phyloP scores from a whole-genome alignment of 2,329 filamentous ascomycete genomes.

The Colletotrichum kahawae region DNA sequence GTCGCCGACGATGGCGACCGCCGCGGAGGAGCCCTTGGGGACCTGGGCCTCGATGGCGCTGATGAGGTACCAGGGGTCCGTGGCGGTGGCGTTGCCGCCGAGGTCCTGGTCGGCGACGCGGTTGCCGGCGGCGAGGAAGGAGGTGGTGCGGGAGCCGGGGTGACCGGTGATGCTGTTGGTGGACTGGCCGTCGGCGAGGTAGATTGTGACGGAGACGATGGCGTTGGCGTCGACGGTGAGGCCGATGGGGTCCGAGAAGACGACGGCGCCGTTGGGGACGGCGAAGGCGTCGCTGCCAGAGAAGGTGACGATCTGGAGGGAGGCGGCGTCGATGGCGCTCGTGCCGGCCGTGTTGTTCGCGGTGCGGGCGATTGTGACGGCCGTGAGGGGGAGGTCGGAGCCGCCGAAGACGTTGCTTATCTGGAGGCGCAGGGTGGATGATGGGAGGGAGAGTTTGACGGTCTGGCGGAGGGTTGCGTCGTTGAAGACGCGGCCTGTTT shows the following conservation, averaged over 20 bases:
- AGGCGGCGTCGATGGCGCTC: constrained; percentile 49
- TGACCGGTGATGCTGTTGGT: constrained; percentile 63
- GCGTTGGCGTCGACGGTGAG: constrained; percentile 52
- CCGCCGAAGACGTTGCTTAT: constrained; percentile 67
- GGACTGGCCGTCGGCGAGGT: constrained; percentile 59
- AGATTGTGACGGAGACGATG: constrained; percentile 61
- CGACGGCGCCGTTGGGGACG: constrained; percentile 59
- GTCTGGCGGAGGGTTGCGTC: constrained; percentile 69
- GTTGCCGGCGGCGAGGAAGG: constrained; percentile 59
- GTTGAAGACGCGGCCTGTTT: constrained; percentile 54
- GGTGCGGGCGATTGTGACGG: constrained; percentile 60
- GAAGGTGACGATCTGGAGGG: constrained; percentile 59
- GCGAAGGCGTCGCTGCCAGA: constrained; percentile 53
- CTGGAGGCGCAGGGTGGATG: constrained; percentile 60
- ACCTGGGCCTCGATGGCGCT: constrained; percentile 61
- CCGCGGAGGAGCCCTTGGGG: constrained; percentile 36
- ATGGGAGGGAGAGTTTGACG: constrained; percentile 57
- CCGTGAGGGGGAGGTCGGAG: constrained; percentile 61
- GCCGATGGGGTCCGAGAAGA: constrained; percentile 63
- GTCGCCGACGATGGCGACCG: constrained; percentile 65
- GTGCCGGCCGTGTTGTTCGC: constrained; percentile 55
- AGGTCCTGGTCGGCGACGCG: constrained; percentile 48
- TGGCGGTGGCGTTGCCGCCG: constrained; percentile 22
- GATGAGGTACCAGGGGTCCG: constrained; percentile 64
- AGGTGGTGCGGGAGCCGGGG: constrained; percentile 64